Conservation (phyloP, 176 grass and related monocot species). For the Aegilops speltoides region DNA sequence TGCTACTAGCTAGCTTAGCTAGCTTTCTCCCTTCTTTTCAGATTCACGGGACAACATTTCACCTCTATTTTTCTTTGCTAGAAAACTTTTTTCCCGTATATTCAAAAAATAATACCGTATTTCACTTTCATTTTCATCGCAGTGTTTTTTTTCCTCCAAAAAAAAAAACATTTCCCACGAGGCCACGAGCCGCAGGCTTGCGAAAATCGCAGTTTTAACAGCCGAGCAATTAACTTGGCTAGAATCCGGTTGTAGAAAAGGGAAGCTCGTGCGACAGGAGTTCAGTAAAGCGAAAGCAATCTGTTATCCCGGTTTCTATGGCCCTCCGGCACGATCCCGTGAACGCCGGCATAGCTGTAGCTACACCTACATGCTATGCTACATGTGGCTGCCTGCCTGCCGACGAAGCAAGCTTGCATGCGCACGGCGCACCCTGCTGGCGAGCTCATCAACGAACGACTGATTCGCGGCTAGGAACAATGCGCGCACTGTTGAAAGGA, state of each 20-base stretch:
- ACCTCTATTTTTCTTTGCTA: no score
- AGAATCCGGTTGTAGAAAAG: neutral
- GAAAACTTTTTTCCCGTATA: no score
- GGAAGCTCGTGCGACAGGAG: neutral
- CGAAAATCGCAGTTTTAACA: neutral
- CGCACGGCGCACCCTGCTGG: slow-evolving; percentile 1
- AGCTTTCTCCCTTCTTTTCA: neutral
- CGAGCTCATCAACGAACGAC: slow-evolving; percentile 2
- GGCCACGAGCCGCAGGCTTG: neutral
- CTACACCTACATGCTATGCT: neutral
- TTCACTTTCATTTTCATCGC: no score
- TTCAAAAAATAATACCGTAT: no score
- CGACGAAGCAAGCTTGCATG: neutral
- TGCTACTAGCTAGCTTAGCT: neutral
- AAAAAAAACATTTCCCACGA: no score
- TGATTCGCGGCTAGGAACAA: neutral
- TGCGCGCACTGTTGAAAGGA: neutral
- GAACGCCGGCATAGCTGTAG: slow-evolving; percentile 18
- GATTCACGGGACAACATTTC: neutral
- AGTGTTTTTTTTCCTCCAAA: no score
- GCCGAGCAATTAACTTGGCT: neutral
- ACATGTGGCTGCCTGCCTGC: neutral
- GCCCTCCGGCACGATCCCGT: slow-evolving; percentile 9
- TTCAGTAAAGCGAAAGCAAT: neutral
- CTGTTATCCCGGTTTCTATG: neutral